Conservation (phyloP, 2,329 filamentous ascomycete genomes). For the Trichoderma semiorbis region DNA sequence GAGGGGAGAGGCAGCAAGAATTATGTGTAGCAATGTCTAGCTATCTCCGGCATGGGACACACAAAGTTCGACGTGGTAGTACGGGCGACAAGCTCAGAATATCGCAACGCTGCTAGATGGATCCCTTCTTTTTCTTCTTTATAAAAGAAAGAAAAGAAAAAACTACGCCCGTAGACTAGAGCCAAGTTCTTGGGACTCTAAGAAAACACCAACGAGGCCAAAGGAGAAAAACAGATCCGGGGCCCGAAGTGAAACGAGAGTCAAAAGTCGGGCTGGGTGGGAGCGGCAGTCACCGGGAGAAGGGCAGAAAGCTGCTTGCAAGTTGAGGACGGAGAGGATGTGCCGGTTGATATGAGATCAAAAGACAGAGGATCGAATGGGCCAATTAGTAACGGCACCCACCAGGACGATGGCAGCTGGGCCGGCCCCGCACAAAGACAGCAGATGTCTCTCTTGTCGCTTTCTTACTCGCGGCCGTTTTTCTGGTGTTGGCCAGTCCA, state of each 20-base stretch:
- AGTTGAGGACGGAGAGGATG: slow-evolving; percentile 12
- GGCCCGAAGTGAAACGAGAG: slow-evolving; percentile 10
- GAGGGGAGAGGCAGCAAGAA: not conserved
- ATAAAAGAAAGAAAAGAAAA: not conserved
- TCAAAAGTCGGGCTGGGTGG: not conserved
- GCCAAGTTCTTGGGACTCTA: not conserved
- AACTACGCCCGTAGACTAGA: not conserved
- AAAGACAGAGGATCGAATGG: slow-evolving; percentile 8
- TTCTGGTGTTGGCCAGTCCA: slow-evolving; percentile 18
- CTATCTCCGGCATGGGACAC: slow-evolving; percentile 4
- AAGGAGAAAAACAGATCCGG: not conserved
- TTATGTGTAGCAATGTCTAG: slow-evolving; percentile 12
- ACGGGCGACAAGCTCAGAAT: not conserved
- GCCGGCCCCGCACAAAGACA: slow-evolving; percentile 21
- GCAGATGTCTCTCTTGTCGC: slow-evolving; percentile 24
- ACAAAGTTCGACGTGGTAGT: slow-evolving; percentile 7
- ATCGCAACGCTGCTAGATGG: not conserved
- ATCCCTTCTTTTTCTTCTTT: not conserved
- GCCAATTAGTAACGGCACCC: slow-evolving; percentile 12
- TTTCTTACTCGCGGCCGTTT: slow-evolving; percentile 23
- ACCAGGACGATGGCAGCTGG: slow-evolving; percentile 15
- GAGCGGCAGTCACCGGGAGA: slow-evolving; percentile 12
- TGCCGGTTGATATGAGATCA: slow-evolving; percentile 19
- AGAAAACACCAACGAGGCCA: not conserved
- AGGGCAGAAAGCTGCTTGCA: not conserved